A percentile compares a stretch with the other conserved stretches of the same genome.
These are phyloP conservation scores for Yamadazyma blattariae DNA, from an alignment of 1,139 yeast species.

Conservation along the genomic window DNA sequence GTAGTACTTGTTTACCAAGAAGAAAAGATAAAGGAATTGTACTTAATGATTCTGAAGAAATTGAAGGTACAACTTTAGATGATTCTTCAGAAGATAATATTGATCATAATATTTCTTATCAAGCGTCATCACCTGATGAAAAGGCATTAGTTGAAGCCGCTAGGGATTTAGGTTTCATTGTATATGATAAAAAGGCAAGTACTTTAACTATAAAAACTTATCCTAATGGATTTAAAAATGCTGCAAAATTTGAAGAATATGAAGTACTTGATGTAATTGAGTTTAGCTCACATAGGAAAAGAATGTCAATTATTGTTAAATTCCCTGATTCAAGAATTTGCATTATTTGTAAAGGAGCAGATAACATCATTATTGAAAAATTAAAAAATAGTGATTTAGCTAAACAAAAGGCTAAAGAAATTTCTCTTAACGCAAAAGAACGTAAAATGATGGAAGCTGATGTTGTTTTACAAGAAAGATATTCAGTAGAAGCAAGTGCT, in stretches of 20 bases:
- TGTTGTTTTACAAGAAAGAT: conserved; percentile 53
- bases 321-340: conserved; percentile 81
- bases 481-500: conserved; percentile 32
- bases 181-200: conserved; percentile 63
- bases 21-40: background rate
- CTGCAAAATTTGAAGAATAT: conserved; percentile 64
- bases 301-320: conserved; percentile 86
- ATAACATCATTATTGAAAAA: conserved; percentile 82
- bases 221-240: conserved; percentile 73
- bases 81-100: conserved; percentile 16
- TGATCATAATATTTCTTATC: conserved; percentile 65
- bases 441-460: conserved; percentile 84
- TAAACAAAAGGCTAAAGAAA: conserved; percentile 56
- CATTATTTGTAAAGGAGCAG: conserved; percentile 92
- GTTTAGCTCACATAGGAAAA: conserved; percentile 81
- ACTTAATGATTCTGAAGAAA: conserved; percentile 9
- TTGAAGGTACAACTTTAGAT: background rate
- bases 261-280: conserved; percentile 79
- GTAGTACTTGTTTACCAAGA: conserved; percentile 85
- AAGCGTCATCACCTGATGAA: conserved; percentile 96
- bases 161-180: conserved; percentile 85
- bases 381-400: conserved; percentile 61
- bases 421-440: conserved; percentile 54
- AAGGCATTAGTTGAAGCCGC: conserved; percentile 92
- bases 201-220: conserved; percentile 67